phyloP scores from a whole-genome alignment of 768 basidiomycete species.

The Rossbeevera mucosa region DNA sequence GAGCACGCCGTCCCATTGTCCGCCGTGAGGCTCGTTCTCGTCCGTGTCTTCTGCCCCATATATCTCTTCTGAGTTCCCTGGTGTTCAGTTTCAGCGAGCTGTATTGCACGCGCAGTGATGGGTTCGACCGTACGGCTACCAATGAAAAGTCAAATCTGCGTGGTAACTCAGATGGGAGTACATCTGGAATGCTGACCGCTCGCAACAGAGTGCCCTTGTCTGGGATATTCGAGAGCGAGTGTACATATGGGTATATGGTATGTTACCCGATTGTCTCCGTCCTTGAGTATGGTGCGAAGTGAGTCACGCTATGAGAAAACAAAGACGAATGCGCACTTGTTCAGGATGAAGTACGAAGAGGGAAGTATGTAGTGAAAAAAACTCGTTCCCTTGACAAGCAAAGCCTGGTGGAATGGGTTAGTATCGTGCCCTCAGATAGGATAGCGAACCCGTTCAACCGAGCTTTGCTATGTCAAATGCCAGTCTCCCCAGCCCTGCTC shows the following conservation, averaged over 20 bases:
- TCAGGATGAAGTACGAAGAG: constrained; percentile 82
- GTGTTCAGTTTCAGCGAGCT: neutral
- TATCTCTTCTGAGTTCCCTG: constrained; percentile 90
- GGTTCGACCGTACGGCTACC: constrained; percentile 60
- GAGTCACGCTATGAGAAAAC: neutral
- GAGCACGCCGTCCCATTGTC: constrained; percentile 82
- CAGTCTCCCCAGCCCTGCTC: constrained; percentile 82
- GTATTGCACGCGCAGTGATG: neutral
- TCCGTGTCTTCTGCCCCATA: constrained; percentile 58
- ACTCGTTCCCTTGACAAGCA: constrained; percentile 90
- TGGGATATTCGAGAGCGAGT: constrained; percentile 83
- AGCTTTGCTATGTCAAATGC: constrained; percentile 83
- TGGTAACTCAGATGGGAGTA: constrained; percentile 71
- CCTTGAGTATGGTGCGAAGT: constrained; percentile 30
- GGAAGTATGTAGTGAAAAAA: constrained; percentile 94
- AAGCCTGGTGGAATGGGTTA: constrained; percentile 54
- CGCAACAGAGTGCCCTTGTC: constrained; percentile 58
- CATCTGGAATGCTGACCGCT: constrained; percentile 73
- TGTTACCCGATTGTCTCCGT: constrained; percentile 65
- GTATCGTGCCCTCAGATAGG: neutral
- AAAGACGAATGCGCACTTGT: constrained; percentile 57
- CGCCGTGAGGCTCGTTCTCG: constrained; percentile 61
- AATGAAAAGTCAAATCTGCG: constrained; percentile 67
- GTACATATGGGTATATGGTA: constrained; percentile 84
- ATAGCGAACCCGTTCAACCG: constrained; percentile 42